Evolutionary conservation across 345 rosid genomes (phyloP).

Genomic region (Moringa oleifera): DNA sequence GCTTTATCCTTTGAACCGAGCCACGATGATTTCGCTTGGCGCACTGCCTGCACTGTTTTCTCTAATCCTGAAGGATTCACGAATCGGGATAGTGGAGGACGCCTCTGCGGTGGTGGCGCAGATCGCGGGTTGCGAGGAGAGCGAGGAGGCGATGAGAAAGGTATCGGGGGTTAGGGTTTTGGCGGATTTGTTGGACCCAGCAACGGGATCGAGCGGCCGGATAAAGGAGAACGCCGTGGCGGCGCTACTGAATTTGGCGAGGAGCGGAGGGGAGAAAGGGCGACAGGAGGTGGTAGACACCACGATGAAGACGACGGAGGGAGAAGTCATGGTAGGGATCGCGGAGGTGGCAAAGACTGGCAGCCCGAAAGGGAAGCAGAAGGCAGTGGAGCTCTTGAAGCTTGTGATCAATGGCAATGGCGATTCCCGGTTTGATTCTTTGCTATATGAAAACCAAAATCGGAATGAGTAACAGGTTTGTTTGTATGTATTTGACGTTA

Average conservation of each 20-base stretch:
- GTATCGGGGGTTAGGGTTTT: constrained; percentile 50
- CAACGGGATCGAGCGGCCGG: constrained; percentile 58
- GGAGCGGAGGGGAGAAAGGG: constrained; percentile 49
- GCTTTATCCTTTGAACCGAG: constrained; percentile 59
- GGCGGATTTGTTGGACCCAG: constrained; percentile 67
- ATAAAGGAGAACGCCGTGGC: constrained; percentile 77
- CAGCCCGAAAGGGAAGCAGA: constrained; percentile 55
- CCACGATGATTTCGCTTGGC: constrained; percentile 60
- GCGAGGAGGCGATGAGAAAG: constrained; percentile 56
- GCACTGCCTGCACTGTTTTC: constrained; percentile 58
- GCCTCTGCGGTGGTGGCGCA: constrained; percentile 91
- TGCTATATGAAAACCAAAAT: constrained; percentile 21
- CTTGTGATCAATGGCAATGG: constrained; percentile 27
- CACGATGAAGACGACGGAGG: constrained; percentile 26
- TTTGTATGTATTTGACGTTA: background rate
- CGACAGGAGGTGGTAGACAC: constrained; percentile 46
- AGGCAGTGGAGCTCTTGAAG: constrained; percentile 52
- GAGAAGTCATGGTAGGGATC: constrained; percentile 54
- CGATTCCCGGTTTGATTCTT: constrained; percentile 26
- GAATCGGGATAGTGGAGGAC: constrained; percentile 84
- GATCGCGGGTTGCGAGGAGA: constrained; percentile 87
- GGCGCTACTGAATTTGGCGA: constrained; percentile 65
- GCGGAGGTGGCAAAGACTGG: constrained; percentile 54
- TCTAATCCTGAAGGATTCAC: constrained; percentile 60
- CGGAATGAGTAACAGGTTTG: constrained; percentile 1